These are phyloP conservation scores for Eucalyptus cloeziana DNA, from an alignment of 345 rosid species.

Conservation along the genomic window DNA sequence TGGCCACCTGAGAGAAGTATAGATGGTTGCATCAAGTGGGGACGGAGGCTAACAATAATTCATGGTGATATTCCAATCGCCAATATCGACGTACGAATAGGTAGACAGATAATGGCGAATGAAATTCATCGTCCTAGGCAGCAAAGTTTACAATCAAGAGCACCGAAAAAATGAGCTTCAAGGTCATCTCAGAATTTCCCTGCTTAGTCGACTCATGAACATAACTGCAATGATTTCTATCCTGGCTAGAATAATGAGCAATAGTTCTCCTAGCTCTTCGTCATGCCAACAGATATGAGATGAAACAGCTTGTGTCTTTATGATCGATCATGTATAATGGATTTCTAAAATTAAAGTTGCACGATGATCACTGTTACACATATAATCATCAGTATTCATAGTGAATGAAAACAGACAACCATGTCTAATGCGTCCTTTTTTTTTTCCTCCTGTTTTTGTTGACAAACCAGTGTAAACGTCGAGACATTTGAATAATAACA, in stretches of 20 bases:
- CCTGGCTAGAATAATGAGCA: not conserved
- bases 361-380: not conserved
- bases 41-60: not conserved
- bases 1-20: constrained; percentile 40
- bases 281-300: not conserved
- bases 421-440: not conserved
- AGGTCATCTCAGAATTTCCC: not conserved
- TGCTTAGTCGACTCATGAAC: not conserved
- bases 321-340: not conserved
- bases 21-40: not conserved
- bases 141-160: not conserved
- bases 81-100: not conserved
- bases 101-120: not conserved
- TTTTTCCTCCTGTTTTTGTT: not conserved
- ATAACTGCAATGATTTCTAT: not conserved
- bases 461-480: not conserved
- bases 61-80: not conserved
- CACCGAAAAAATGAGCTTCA: not conserved
- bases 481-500: not conserved
- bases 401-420: not conserved
- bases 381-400: not conserved
- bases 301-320: not conserved
- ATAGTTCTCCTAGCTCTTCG: not conserved
- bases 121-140: not conserved
- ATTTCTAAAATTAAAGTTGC: not conserved